phyloP scores from a whole-genome alignment of 2,329 filamentous ascomycete species.

The Eutypa lata region DNA sequence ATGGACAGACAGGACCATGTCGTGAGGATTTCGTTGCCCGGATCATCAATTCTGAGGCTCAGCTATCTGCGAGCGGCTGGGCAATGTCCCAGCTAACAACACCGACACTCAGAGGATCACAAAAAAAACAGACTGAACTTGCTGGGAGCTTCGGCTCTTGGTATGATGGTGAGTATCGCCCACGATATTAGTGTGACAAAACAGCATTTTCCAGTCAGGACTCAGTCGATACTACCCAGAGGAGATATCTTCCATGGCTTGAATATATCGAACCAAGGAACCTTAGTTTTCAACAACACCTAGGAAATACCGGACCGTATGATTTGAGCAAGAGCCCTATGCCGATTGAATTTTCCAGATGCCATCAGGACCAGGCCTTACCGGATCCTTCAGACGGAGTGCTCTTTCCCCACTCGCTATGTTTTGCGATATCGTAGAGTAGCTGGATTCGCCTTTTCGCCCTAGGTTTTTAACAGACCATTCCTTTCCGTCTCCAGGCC shows the following conservation, averaged over 20 bases:
- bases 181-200: constrained; percentile 23
- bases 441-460: constrained; percentile 7
- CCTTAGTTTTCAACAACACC: too few species aligned
- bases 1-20: constrained; percentile 8
- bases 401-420: constrained; percentile 6
- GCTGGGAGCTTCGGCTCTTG: constrained; percentile 5
- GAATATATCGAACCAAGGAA: neutral
- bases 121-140: constrained; percentile 20
- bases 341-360: neutral
- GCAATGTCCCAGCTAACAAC: constrained; percentile 14
- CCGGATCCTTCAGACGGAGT: neutral
- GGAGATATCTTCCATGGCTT: neutral
- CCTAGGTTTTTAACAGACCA: neutral
- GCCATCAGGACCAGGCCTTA: too few species aligned
- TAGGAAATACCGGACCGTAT: too few species aligned
- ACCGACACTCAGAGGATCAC: constrained; percentile 26
- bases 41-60: constrained; percentile 19
- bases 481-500: too few species aligned
- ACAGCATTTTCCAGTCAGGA: constrained; percentile 13
- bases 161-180: constrained; percentile 36
- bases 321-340: neutral
- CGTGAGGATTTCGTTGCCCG: constrained; percentile 12
- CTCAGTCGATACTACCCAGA: constrained; percentile 6
- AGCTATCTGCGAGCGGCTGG: constrained; percentile 12
- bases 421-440: constrained; percentile 15